Conservation (phyloP, 192 early-diverging fungal genomes). For the Entrophospora sp. region DNA sequence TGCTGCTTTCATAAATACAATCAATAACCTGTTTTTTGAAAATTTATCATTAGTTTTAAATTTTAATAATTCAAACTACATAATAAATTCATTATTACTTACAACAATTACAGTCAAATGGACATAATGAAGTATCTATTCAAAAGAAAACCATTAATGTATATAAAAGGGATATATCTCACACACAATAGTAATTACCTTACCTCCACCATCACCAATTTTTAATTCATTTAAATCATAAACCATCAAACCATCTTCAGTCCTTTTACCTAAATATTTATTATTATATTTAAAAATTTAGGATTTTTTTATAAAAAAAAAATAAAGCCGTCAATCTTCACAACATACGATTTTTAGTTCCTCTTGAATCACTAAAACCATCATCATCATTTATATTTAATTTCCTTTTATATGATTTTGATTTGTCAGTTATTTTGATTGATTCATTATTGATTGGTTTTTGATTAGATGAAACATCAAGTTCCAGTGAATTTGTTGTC, state of each 20-base stretch:
- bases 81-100: no score
- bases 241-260: conserved; percentile 28
- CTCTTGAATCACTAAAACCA: conserved; percentile 27
- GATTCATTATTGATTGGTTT: no score
- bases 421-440: neutral
- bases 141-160: neutral
- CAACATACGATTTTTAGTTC: conserved; percentile 25
- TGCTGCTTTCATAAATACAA: no score
- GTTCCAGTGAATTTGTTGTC: no score
- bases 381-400: conserved; percentile 17
- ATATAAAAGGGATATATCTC: neutral
- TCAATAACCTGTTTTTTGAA: no score
- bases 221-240: conserved; percentile 29
- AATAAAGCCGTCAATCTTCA: no score
- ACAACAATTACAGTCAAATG: conserved; percentile 14
- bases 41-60: no score
- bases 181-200: neutral
- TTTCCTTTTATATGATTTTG: neutral
- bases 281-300: neutral
- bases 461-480: no score
- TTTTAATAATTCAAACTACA: no score
- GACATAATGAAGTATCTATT: neutral
- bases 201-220: conserved; percentile 22
- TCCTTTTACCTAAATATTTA: conserved; percentile 18
- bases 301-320: neutral